A percentile compares a stretch with the other conserved stretches of the same genome.
Evolutionary conservation across 345 rosid genomes (phyloP).

Genomic region (Streptanthus diversifolius): DNA sequence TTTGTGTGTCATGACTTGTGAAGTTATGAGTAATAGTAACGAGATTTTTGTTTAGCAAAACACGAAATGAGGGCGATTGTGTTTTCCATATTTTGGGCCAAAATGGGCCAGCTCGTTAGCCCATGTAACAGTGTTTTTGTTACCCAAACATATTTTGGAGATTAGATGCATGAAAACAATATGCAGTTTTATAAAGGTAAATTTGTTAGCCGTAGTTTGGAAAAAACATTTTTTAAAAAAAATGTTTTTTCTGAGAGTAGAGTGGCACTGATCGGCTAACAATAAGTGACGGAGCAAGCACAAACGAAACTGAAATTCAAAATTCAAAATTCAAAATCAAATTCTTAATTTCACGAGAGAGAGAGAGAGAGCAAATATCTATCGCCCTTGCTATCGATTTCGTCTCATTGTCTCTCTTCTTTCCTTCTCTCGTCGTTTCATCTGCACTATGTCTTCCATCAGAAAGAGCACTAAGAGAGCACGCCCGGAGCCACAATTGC

Average conservation of each 20-base stretch:
- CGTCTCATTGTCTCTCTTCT: conserved; percentile 7
- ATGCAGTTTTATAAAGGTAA: background rate
- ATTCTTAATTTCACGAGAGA: background rate
- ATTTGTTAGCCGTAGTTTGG: no score
- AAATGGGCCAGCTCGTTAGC: no score
- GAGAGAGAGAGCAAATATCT: background rate
- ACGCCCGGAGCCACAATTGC: conserved; percentile 36
- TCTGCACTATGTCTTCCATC: conserved; percentile 28
- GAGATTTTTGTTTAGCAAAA: no score
- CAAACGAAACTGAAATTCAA: conserved; percentile 22
- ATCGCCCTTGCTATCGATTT: background rate
- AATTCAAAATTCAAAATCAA: conserved; percentile 16
- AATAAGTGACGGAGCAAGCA: background rate
- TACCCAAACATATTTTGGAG: background rate
- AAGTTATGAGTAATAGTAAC: no score
- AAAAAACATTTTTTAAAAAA: no score
- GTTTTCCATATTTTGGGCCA: no score
- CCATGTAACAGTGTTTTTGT: background rate
- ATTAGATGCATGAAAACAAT: background rate
- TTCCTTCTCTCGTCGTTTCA: background rate
- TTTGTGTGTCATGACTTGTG: no score
- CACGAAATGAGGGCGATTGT: no score
- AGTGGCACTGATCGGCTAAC: conserved; percentile 4
- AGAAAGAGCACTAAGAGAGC: conserved; percentile 26
- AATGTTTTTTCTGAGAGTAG: background rate